A percentile compares a stretch with the other conserved stretches of the same genome.
These are phyloP conservation scores for Thalassiosira mediterranea DNA, from an alignment of 352 stramenopile species.

Conservation along the genomic window DNA sequence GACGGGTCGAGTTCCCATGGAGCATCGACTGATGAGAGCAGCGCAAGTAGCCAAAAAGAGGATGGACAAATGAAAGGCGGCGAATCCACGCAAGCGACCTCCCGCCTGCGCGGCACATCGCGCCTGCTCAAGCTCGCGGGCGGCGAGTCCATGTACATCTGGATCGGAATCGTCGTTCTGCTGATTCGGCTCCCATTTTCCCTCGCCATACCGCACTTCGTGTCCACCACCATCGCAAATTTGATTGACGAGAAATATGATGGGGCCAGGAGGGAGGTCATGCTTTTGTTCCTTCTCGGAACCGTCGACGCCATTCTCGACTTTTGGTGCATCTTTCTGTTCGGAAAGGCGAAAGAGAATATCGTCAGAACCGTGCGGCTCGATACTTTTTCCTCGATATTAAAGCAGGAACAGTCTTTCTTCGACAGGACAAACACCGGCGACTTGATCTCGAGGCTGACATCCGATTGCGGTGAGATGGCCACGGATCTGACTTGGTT, in stretches of 20 bases:
- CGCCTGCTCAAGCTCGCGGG: conserved; percentile 76
- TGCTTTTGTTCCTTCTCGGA: conserved; percentile 79
- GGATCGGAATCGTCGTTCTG: conserved; percentile 78
- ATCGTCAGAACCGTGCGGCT: conserved; percentile 79
- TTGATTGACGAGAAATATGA: conserved; percentile 65
- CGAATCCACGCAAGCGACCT: conserved; percentile 9
- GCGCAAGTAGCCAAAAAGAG: conserved; percentile 6
- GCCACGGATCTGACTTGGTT: conserved; percentile 85
- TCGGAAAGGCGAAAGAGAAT: conserved; percentile 81
- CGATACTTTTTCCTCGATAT: conserved; percentile 75
- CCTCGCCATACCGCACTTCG: conserved; percentile 84
- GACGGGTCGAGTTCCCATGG: too few relatives aligned
- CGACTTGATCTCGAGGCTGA: conserved; percentile 81
- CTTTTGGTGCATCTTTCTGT: conserved; percentile 86
- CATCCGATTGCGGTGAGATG: conserved; percentile 84
- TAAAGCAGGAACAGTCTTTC: conserved; percentile 83
- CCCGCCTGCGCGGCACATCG: conserved; percentile 64
- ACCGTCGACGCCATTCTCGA: conserved; percentile 78
- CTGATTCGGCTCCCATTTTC: conserved; percentile 84
- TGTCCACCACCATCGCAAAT: conserved; percentile 74
- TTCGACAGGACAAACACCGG: conserved; percentile 81
- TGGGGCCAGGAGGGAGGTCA: conserved; percentile 70
- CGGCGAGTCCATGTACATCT: conserved; percentile 79
- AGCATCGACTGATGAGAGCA: too few relatives aligned
- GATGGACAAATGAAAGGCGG: not conserved